A percentile compares a stretch with the other conserved stretches of the same genome.
These are phyloP conservation scores for Tritrichomonas foetus DNA, from an alignment of 208 protist genomes.

Conservation along the genomic window DNA sequence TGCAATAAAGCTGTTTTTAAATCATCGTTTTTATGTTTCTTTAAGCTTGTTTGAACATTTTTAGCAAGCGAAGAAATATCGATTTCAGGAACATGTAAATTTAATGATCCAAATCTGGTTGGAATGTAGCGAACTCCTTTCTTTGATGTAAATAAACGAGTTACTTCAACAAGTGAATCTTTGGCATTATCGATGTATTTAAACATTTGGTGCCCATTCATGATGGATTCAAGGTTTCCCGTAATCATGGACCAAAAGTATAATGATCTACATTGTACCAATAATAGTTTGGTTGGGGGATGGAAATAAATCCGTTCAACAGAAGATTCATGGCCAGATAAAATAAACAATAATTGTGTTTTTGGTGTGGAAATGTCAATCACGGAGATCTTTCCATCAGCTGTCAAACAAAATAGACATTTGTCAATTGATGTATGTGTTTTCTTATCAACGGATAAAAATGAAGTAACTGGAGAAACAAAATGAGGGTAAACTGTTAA, in stretches of 20 bases:
- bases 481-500: background rate
- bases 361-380: too few species aligned
- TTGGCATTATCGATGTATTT: background rate
- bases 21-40: too few species aligned
- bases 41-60: too few species aligned
- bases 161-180: too few species aligned
- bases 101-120: too few species aligned
- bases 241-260: background rate
- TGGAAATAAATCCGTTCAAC: background rate
- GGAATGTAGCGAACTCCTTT: too few species aligned
- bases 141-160: too few species aligned
- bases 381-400: too few species aligned
- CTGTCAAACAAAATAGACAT: background rate
- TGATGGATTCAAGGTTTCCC: background rate
- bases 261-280: background rate
- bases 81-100: too few species aligned
- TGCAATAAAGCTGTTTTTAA: too few species aligned
- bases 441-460: background rate
- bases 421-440: background rate
- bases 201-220: background rate
- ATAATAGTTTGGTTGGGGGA: background rate
- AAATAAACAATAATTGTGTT: too few species aligned
- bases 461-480: background rate
- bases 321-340: background rate
- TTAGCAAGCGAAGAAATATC: too few species aligned